Base-by-base conservation (phyloP, 2,329 filamentous ascomycete genomes). In the Aureobasidium sp. region DNA sequence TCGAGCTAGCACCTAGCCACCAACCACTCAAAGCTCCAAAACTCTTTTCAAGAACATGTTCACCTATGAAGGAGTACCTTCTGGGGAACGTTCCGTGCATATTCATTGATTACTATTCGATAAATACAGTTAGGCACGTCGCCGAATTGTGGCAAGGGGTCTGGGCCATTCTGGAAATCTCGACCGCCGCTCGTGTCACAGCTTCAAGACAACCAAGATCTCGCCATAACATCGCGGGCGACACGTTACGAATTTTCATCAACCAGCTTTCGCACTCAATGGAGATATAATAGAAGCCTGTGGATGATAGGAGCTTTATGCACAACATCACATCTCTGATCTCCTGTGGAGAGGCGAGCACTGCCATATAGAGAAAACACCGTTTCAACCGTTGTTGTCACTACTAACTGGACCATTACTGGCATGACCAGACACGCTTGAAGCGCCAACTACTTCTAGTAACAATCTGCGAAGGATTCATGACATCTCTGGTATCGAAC, bases 71-170 rank as follows among this genome's bases (percentile, higher is more conserved):
- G 17, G 12, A 2, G 3, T 4, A 11, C 27, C 11, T 16, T 19
- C 34, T 29, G 41, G 41, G 22, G 17, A 19, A 45, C 41, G 34
- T 19, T 34, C 41, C 41, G 41, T 22, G 19, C 19, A 19, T 6
- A 34, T 32, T 44, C 25, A 24, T 32, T 34, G 27, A 45, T 45
- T 45, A 45, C 41, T 24, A 45, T 45, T 34, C 41, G 17, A 45
- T 34, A 45, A 21, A 45, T 27, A 24, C 41, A 45, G 41, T 44
- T 29, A 19, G 11, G 6, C 17, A n/a, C 30, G 30, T 34, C 30
- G 12, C n/a, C 30, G 10, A 34, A 12, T 27, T 12, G 12, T 17
- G 41, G 10, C 17, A 14, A 34, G 27, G 14, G 29, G 27, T 34
- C 29, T 17, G 17, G 41, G 27, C 41, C 27, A 17, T 32, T 32